These are phyloP conservation scores for Carallia brachiata DNA, from an alignment of 345 rosid species.

Conservation along the genomic window DNA sequence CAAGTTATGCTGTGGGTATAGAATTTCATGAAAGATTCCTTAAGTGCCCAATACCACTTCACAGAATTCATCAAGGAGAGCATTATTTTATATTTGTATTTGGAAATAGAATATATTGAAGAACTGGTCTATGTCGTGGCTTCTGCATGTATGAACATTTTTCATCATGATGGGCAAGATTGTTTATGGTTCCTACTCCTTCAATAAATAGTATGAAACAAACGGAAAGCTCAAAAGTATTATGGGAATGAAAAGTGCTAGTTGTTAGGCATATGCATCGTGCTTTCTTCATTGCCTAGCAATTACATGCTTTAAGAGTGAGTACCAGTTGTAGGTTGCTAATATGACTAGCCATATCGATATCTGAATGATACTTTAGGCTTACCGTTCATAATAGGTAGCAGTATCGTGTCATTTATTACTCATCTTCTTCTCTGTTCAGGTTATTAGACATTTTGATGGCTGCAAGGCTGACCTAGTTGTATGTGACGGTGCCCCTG, in stretches of 20 bases:
- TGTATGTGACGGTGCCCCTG: conserved; percentile 98
- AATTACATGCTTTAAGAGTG: no score
- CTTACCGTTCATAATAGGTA: neutral
- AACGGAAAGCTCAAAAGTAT: neutral
- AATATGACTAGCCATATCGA: no score
- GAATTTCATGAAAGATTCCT: neutral
- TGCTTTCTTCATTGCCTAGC: no score
- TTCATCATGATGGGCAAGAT: neutral
- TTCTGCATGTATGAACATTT: neutral
- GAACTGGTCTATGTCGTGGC: neutral
- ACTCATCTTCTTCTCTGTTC: conserved; percentile 4
- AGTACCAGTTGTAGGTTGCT: no score
- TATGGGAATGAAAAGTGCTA: neutral
- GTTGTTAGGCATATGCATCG: neutral
- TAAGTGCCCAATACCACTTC: neutral
- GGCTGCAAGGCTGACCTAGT: conserved; percentile 98
- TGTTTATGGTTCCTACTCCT: neutral
- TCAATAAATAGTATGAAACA: neutral
- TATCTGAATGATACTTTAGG: no score
- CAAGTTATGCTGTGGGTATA: neutral
- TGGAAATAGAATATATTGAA: neutral
- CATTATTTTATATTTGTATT: neutral
- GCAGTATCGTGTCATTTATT: neutral
- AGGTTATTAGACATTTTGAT: conserved; percentile 94
- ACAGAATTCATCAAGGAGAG: neutral